Evolutionary conservation across 495 filamentous ascomycete genomes (phyloP).

Genomic region (Trichoderma gamsii): DNA sequence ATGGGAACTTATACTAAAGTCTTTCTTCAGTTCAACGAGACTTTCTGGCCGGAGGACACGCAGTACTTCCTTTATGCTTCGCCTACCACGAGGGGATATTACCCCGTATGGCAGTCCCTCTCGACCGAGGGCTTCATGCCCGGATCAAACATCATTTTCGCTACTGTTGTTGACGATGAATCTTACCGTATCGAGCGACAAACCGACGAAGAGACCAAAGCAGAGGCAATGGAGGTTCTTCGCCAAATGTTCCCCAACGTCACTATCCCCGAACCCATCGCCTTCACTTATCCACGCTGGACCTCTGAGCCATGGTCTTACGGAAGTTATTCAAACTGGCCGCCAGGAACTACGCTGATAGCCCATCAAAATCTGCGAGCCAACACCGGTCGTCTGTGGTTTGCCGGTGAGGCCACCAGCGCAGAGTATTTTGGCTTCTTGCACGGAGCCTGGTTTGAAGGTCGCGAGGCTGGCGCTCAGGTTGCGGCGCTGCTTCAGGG

Average conservation of each 20-base stretch:
- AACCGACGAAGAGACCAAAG: constrained; percentile 53
- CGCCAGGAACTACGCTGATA: constrained; percentile 56
- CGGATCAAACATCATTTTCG: constrained; percentile 62
- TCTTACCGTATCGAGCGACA: constrained; percentile 62
- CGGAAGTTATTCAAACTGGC: constrained; percentile 73
- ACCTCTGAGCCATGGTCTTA: constrained; percentile 49
- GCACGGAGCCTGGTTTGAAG: constrained; percentile 58
- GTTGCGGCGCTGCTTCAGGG: constrained; percentile 33
- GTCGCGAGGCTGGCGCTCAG: constrained; percentile 41
- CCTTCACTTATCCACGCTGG: constrained; percentile 69
- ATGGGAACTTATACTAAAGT: constrained; percentile 79
- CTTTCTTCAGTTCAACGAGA: constrained; percentile 65
- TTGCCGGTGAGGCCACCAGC: constrained; percentile 68
- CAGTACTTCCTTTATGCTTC: constrained; percentile 70
- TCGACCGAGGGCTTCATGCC: constrained; percentile 53
- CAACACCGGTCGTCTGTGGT: constrained; percentile 60
- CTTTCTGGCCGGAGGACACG: constrained; percentile 63
- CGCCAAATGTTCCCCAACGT: constrained; percentile 58
- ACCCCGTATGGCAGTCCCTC: constrained; percentile 66
- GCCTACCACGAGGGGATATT: constrained; percentile 56
- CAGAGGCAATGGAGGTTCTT: constrained; percentile 56
- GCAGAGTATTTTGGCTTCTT: constrained; percentile 66
- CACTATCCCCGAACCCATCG: constrained; percentile 58
- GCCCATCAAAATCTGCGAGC: constrained; percentile 68
- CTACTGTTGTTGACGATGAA: constrained; percentile 56